Conservation (phyloP, 768 basidiomycete species). For the Termitomyces sp. region DNA sequence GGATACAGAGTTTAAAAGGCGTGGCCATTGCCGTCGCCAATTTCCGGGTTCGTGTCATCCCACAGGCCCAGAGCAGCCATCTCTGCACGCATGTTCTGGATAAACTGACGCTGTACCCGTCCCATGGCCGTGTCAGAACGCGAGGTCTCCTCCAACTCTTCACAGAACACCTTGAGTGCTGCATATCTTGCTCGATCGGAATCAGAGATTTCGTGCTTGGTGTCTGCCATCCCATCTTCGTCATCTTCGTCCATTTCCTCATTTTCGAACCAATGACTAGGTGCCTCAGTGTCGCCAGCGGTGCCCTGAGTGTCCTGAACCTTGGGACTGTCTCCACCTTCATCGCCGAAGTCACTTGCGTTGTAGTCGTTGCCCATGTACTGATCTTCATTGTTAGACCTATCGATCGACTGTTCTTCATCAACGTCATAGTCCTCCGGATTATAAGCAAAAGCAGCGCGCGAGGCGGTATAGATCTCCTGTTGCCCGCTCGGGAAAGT, state of each 20-base stretch:
- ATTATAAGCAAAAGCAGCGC: not conserved
- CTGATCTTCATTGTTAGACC: not conserved
- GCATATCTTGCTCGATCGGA: not conserved
- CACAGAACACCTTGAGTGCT: not conserved
- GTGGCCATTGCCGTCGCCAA: not conserved
- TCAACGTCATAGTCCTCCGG: not conserved
- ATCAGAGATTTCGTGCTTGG: not conserved
- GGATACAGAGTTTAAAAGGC: not conserved
- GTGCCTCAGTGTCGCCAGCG: not conserved
- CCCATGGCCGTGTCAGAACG: not conserved
- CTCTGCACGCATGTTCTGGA: not conserved
- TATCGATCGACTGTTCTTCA: not conserved
- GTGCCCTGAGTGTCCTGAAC: not conserved
- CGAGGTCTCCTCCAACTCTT: constrained; percentile 6
- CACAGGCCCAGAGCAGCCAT: not conserved
- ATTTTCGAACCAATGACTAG: not conserved
- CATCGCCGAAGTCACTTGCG: not conserved
- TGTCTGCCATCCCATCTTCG: not conserved
- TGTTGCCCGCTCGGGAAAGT: not conserved
- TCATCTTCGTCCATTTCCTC: not conserved
- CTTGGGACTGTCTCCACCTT: not conserved
- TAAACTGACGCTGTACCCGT: not conserved
- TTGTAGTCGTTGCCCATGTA: not conserved
- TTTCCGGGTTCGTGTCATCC: not conserved
- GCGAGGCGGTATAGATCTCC: not conserved